Base-by-base conservation (phyloP, 2,329 filamentous ascomycete species). In the Aspergillus hiratsukae region DNA sequence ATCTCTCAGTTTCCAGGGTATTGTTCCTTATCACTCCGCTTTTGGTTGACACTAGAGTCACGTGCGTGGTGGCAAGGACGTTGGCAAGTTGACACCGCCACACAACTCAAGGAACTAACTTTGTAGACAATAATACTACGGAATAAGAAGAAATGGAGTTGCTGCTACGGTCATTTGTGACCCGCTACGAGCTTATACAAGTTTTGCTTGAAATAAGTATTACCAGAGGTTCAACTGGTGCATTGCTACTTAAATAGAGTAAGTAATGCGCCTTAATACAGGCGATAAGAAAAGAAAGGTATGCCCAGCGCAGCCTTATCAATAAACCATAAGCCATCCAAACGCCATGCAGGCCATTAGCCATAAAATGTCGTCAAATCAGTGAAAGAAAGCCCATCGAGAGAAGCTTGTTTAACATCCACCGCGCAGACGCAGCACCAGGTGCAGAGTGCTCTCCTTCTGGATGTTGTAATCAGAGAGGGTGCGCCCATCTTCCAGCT, bases 391-490 rank as follows among this genome's bases (percentile, higher is more conserved):
- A 54, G 66, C 58, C 37, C 58, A 60, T 63, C 51, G 51, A 55
- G 53, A 51, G 41, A 53, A 50, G 56, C 66, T 66, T 72, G 61
- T 76, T 74, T 56, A 46, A 27, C 43, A 46, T 23, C 73, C 82
- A 78, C 76, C 70, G 61, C 70, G 70, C 25, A 72, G 69, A 58
- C 70, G 70, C 48, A 72, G 64, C 68, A 87, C 84, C 76, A 87
- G 78, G 74, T 87, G 84, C 58, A 87, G 76, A 1, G 83, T 87
- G 53, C 80, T 83, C 76, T 86, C 84, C 80, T 84, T 84, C 71
- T 80, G 78, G 55, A 80, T 80, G 63, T 80, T 80, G 69, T 80
- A 87, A 67, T 80, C 78, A 35, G 76, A 79, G 25, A 80, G 70
- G 49, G 78, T 80, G 25, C 78, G 75, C 9, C 78, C 78, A 60